Evolutionary conservation across 2,329 filamentous ascomycete species (phyloP).

Genomic region (Fusarium compactum): DNA sequence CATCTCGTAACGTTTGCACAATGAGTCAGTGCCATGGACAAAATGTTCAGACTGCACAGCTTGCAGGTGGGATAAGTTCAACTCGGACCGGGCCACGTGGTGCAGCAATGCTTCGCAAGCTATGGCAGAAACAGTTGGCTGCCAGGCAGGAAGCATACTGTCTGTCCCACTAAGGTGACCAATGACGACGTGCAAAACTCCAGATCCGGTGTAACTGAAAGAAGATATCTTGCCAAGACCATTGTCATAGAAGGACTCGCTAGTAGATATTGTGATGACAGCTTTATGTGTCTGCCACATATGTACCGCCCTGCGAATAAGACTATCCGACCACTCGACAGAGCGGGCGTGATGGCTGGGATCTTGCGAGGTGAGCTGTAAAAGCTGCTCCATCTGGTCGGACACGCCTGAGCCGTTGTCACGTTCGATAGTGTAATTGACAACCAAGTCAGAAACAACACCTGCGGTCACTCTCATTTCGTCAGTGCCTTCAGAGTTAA

Average conservation of each 20-base stretch:
- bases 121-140: background rate
- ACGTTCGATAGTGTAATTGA: background rate
- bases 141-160: background rate
- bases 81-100: background rate
- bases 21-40: background rate
- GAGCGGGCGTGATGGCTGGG: background rate
- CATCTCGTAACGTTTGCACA: background rate
- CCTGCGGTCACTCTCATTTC: background rate
- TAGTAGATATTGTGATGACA: background rate
- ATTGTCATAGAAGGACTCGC: background rate
- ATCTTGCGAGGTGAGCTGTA: background rate
- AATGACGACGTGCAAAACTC: background rate
- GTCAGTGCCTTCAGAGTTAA: background rate
- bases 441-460: background rate
- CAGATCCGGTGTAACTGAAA: background rate
- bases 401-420: background rate
- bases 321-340: background rate
- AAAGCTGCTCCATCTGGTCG: background rate
- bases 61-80: background rate
- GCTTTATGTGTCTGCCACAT: background rate
- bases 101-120: conserved; percentile 2
- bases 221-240: background rate
- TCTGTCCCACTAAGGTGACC: background rate
- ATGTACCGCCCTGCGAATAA: background rate
- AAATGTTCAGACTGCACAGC: conserved; percentile 9